Conservation (phyloP, 495 filamentous ascomycete genomes). For the Aspergillus sparsus region DNA sequence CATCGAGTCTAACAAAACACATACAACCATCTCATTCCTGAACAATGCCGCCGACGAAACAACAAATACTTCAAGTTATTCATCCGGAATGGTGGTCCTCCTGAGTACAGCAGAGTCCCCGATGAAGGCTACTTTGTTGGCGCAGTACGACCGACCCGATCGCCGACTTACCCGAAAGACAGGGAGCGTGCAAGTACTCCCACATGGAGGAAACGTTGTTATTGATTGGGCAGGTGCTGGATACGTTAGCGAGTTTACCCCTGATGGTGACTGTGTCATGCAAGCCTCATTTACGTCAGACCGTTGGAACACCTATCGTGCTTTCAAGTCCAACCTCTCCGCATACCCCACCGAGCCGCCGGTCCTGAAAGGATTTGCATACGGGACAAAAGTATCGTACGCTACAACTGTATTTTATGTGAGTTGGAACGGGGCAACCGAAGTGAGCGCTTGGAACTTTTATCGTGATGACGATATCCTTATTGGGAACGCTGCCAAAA, state of each 20-base stretch:
- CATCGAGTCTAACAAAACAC: slow-evolving; percentile 45
- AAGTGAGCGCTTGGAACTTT: slow-evolving; percentile 39
- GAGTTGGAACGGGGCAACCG: slow-evolving; percentile 50
- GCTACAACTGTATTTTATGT: slow-evolving; percentile 38
- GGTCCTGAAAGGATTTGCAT: slow-evolving; percentile 32
- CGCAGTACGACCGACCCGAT: slow-evolving; percentile 47
- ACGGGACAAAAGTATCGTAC: slow-evolving; percentile 29
- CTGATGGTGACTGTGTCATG: slow-evolving; percentile 52
- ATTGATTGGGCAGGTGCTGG: slow-evolving; percentile 58
- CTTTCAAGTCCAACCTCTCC: slow-evolving; percentile 38
- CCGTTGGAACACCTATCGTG: slow-evolving; percentile 39
- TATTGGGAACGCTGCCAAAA: slow-evolving; percentile 35
- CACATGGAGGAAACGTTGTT: slow-evolving; percentile 51
- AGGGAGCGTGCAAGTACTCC: slow-evolving; percentile 55
- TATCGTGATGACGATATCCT: slow-evolving; percentile 30
- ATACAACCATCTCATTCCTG: slow-evolving; percentile 50
- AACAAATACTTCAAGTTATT: slow-evolving; percentile 37
- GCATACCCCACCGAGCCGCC: slow-evolving; percentile 33
- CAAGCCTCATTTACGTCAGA: slow-evolving; percentile 34
- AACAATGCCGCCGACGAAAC: slow-evolving; percentile 52
- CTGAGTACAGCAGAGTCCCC: slow-evolving; percentile 39
- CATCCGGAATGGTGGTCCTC: slow-evolving; percentile 53
- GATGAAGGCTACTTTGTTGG: slow-evolving; percentile 43
- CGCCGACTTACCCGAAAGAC: slow-evolving; percentile 52
- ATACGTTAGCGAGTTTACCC: slow-evolving; percentile 55